phyloP scores from a whole-genome alignment of 2,329 filamentous ascomycete species.

The Pochonia chlamydosporia region DNA sequence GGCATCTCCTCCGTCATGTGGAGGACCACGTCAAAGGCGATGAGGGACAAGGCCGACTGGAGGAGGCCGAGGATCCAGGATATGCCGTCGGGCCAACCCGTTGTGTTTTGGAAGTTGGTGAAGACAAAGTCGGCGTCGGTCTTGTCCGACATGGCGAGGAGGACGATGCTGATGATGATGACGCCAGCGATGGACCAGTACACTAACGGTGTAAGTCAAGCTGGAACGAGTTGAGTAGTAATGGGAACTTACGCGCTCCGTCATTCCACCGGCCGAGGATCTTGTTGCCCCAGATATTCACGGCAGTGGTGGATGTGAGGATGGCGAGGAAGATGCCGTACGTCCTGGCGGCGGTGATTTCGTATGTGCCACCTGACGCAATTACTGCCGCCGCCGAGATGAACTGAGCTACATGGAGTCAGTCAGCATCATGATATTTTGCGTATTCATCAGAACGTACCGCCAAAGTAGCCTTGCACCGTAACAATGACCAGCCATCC shows the following conservation, averaged over 20 bases:
- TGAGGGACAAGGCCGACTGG: constrained; percentile 29
- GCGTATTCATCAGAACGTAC: constrained; percentile 16
- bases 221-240: neutral
- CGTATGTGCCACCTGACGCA: constrained; percentile 30
- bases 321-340: constrained; percentile 36
- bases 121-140: constrained; percentile 37
- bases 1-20: constrained; percentile 44
- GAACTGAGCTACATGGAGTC: constrained; percentile 32
- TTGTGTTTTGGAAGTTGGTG: constrained; percentile 36
- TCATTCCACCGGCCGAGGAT: constrained; percentile 37
- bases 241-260: constrained; percentile 23
- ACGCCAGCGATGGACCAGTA: constrained; percentile 37
- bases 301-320: constrained; percentile 27
- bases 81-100: constrained; percentile 39
- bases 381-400: constrained; percentile 35
- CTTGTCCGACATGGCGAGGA: constrained; percentile 33
- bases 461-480: constrained; percentile 35
- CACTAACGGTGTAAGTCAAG: constrained; percentile 17
- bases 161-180: constrained; percentile 35
- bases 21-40: constrained; percentile 38
- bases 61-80: constrained; percentile 42
- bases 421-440: neutral
- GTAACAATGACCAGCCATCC: constrained; percentile 41
- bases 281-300: constrained; percentile 36
- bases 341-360: constrained; percentile 31